Evolutionary conservation across 805 yeast genomes (phyloP), one percentile per base, ranked within the genome.

Genomic region (Candida argentea): DNA sequence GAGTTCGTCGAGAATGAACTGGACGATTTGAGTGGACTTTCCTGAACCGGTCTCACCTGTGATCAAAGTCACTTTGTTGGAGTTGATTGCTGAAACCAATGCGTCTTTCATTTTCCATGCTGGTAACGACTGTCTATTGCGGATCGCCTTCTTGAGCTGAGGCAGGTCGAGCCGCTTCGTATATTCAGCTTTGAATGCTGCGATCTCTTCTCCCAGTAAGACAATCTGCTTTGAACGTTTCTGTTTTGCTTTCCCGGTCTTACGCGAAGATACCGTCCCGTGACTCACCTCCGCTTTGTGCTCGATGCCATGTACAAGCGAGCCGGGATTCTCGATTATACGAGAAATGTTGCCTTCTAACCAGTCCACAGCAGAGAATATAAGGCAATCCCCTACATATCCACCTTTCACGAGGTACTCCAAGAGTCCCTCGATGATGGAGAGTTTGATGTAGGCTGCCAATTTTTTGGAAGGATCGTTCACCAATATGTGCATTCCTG

Each of bases 21-120:
- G 98, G 5, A 85, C 95, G 4, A 84, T 73, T 48, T 89, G 98
- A 0, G 98, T 89, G 1, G 95, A 84, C 46, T 89, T 89, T 40
- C 97, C 97, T 1, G 96, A 87, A 42, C 97, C 97, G 0, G 97
- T 89, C 50, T 91, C 98, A 49, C 97, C 98, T 2, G 97, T 89
- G 20, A 89, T 69, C 19, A 89, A 55, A 6, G 82, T 74, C 4
- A 85, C 80, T 36, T 72, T 72, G 44, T 81, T 70, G 1, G 59
- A 35, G 16, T 64, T 60, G 4, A 89, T 72, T 4, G 74, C 55
- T 0, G 67, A 42, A 2, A 82, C 64, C 22, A 89, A 61, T 5
- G 69, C 62, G 0, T 66, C 52, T 29, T 61, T 65, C 45, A 76
- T 80, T 9, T 58, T 49, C 94, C 94, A 89, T 0, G 97, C 97